A percentile compares a stretch with the other conserved stretches of the same genome.
These are phyloP conservation scores for Penicillium palitans DNA, from an alignment of 2,329 filamentous ascomycete genomes.

Conservation along the genomic window DNA sequence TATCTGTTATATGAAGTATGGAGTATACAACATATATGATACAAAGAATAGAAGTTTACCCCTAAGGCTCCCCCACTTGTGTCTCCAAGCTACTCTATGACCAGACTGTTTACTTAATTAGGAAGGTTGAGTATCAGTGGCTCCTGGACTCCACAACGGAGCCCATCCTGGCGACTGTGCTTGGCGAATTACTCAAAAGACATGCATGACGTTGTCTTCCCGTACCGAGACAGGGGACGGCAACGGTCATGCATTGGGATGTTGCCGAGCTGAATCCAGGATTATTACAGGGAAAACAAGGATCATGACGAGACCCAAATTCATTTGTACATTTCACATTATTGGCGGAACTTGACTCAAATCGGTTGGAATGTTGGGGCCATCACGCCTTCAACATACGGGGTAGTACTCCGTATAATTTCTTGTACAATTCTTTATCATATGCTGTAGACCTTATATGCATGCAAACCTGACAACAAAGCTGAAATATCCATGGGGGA, in stretches of 20 bases:
- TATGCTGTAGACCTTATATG: not conserved
- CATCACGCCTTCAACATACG: not conserved
- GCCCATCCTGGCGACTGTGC: not conserved
- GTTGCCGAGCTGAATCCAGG: not conserved
- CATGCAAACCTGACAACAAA: not conserved
- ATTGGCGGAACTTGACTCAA: not conserved
- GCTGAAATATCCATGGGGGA: not conserved
- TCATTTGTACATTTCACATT: not conserved
- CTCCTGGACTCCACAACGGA: not conserved
- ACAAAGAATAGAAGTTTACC: not conserved
- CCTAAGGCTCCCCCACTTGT: not conserved
- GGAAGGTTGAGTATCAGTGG: slow-evolving; percentile 3
- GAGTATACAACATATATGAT: not conserved
- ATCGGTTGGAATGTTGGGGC: not conserved
- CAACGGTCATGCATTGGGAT: slow-evolving; percentile 9
- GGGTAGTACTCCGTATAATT: not conserved
- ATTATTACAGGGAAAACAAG: not conserved
- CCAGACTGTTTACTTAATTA: not conserved
- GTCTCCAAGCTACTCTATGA: not conserved
- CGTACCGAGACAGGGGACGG: not conserved
- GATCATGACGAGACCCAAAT: not conserved
- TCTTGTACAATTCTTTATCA: not conserved
- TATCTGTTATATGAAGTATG: not conserved
- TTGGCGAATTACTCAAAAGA: not conserved
- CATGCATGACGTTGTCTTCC: not conserved